Evolutionary conservation across 2,329 filamentous ascomycete species (phyloP).

Genomic region (Clarireedia monteithiana): DNA sequence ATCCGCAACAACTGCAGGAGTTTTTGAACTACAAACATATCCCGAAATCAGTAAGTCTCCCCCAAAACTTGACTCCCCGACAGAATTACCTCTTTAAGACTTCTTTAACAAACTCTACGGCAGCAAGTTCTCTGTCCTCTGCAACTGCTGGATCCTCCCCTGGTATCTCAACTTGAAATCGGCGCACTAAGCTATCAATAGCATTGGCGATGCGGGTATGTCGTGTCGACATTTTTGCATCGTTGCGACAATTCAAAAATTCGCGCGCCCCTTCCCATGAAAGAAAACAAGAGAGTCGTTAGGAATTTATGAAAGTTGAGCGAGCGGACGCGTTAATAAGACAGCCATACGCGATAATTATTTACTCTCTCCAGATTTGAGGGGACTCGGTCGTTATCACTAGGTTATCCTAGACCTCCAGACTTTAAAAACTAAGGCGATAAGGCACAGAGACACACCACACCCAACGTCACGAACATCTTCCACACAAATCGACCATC

Average conservation of each 20-base stretch:
- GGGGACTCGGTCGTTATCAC: neutral
- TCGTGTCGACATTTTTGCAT: slow-evolving; percentile 29
- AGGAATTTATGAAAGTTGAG: slow-evolving; percentile 1
- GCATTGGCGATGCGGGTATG: slow-evolving; percentile 66
- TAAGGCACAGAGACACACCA: neutral
- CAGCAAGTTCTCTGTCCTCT: slow-evolving; percentile 61
- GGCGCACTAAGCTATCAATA: slow-evolving; percentile 69
- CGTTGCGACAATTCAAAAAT: slow-evolving; percentile 14
- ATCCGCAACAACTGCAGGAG: slow-evolving; percentile 33
- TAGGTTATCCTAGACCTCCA: slow-evolving; percentile 5
- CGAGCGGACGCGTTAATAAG: slow-evolving; percentile 7
- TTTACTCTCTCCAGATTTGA: neutral
- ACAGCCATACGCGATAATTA: slow-evolving; percentile 5
- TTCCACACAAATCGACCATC: slow-evolving; percentile 10
- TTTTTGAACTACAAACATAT: slow-evolving; percentile 18
- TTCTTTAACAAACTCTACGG: slow-evolving; percentile 42
- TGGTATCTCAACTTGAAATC: slow-evolving; percentile 59
- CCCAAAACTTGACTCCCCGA: neutral
- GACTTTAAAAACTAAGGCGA: slow-evolving; percentile 7
- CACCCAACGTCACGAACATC: slow-evolving; percentile 14
- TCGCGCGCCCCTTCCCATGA: neutral
- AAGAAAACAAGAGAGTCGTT: neutral
- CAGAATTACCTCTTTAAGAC: slow-evolving; percentile 33
- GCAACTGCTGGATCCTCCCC: slow-evolving; percentile 59
- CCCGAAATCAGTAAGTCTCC: slow-evolving; percentile 7